Evolutionary conservation across 495 filamentous ascomycete genomes (phyloP).

Genomic region (Penicillium samsonianum): DNA sequence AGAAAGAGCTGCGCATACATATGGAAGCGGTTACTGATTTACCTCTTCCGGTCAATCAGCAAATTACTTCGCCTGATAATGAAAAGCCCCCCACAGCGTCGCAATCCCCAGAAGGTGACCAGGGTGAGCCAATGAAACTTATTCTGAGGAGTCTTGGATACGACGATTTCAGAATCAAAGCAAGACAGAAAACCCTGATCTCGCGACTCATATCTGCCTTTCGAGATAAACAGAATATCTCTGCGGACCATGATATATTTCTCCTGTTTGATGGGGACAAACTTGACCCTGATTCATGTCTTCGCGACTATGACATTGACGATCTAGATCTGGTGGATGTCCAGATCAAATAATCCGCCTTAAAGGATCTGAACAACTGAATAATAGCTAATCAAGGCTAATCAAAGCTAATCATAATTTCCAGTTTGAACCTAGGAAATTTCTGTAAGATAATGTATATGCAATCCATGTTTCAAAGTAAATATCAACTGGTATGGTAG

Average conservation of each 20-base stretch:
- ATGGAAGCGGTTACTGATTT: conserved; percentile 74
- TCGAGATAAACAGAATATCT: conserved; percentile 45
- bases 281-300: conserved; percentile 58
- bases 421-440: background rate
- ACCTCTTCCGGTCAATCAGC: conserved; percentile 26
- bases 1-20: conserved; percentile 46
- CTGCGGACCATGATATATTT: conserved; percentile 53
- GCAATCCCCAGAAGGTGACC: conserved; percentile 20
- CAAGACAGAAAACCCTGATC: conserved; percentile 57
- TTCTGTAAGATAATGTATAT: background rate
- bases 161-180: conserved; percentile 58
- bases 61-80: conserved; percentile 2
- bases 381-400: background rate
- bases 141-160: conserved; percentile 59
- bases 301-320: conserved; percentile 71
- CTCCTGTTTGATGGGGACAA: conserved; percentile 81
- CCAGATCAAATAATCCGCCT: conserved; percentile 50
- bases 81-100: background rate
- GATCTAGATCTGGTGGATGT: conserved; percentile 82
- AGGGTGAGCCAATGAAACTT: conserved; percentile 48
- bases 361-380: background rate
- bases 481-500: background rate
- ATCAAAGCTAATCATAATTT: conserved; percentile 3
- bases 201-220: conserved; percentile 56
- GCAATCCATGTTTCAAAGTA: background rate